Percentiles rank a stretch among this genome's conserved stretches.
Evolutionary conservation across 2,329 filamentous ascomycete genomes (phyloP).

Genomic region (Cercospora sp.): DNA sequence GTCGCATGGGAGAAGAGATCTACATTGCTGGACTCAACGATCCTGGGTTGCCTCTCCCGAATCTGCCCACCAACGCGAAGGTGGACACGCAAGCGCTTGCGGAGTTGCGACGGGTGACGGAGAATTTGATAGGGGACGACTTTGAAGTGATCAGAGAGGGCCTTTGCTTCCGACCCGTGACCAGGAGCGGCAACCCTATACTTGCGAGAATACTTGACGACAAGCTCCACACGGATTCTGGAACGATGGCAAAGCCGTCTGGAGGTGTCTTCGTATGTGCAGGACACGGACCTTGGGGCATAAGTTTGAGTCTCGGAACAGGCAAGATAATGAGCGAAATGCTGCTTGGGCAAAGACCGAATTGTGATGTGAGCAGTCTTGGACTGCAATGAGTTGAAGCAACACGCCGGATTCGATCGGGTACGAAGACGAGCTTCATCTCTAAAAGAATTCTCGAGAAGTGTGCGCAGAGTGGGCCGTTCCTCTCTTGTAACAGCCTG

Average conservation of each 20-base stretch:
- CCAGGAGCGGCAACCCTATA: conserved; percentile 64
- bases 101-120: conserved; percentile 53
- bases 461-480: too few species aligned
- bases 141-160: conserved; percentile 65
- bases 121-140: conserved; percentile 54
- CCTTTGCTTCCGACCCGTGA: conserved; percentile 73
- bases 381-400: conserved; percentile 25
- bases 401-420: background rate
- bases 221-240: conserved; percentile 46
- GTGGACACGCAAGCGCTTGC: conserved; percentile 53
- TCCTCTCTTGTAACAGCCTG: background rate
- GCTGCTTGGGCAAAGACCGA: conserved; percentile 51
- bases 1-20: conserved; percentile 65
- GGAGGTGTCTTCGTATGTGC: conserved; percentile 76
- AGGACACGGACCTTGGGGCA: conserved; percentile 97
- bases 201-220: conserved; percentile 59
- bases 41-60: conserved; percentile 60
- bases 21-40: conserved; percentile 74
- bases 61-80: conserved; percentile 52
- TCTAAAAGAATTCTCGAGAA: too few species aligned
- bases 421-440: background rate
- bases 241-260: conserved; percentile 50
- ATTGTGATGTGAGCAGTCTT: conserved; percentile 61
- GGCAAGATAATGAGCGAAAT: conserved; percentile 63
- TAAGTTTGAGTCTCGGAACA: conserved; percentile 92